Evolutionary conservation across 805 yeast genomes (phyloP).

Genomic region (Ogataea angusta): DNA sequence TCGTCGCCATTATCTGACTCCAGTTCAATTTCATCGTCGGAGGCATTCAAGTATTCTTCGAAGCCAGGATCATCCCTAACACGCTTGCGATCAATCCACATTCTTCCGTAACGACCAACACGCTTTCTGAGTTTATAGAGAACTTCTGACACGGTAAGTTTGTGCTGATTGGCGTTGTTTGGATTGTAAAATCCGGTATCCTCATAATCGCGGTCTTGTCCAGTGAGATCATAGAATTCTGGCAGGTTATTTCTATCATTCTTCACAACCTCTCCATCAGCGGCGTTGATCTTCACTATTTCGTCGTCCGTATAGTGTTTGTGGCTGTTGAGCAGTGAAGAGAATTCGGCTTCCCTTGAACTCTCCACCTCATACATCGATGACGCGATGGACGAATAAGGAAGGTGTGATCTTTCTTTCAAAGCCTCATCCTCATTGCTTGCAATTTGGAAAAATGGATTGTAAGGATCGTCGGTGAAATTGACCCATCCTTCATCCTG

Average conservation of each 20-base stretch:
- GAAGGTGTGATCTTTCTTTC: constrained; percentile 61
- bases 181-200: constrained; percentile 22
- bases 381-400: constrained; percentile 76
- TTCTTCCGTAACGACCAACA: constrained; percentile 64
- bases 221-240: constrained; percentile 42
- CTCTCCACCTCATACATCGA: constrained; percentile 63
- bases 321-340: constrained; percentile 43
- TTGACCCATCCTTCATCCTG: constrained; percentile 77
- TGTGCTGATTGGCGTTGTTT: constrained; percentile 17
- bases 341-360: constrained; percentile 50
- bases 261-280: constrained; percentile 47
- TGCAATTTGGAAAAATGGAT: constrained; percentile 73
- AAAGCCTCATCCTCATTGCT: constrained; percentile 42
- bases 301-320: constrained; percentile 35
- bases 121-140: constrained; percentile 69
- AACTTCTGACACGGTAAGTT: constrained; percentile 42
- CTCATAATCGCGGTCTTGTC: constrained; percentile 22
- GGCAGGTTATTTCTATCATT: constrained; percentile 38
- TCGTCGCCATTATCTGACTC: constrained; percentile 9
- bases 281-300: constrained; percentile 40
- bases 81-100: constrained; percentile 73
- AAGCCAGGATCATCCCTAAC: constrained; percentile 21
- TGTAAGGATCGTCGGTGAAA: constrained; percentile 80
- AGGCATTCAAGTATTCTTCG: constrained; percentile 13
- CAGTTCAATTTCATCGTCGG: constrained; percentile 24